Evolutionary conservation across 208 protist genomes (phyloP).

Genomic region (Crithidia acanthocephali): DNA sequence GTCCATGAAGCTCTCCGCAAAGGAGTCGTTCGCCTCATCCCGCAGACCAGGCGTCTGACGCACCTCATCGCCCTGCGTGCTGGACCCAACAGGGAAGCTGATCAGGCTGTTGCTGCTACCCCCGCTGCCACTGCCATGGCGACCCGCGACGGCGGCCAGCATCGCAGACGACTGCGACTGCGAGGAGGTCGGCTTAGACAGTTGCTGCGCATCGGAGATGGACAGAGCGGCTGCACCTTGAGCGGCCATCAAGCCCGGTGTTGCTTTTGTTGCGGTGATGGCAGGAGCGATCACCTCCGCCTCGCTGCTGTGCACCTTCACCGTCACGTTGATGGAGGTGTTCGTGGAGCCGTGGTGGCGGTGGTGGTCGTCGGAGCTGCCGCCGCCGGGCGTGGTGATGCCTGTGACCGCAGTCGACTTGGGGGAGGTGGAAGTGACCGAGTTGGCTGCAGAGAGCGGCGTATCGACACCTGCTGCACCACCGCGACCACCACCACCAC

Average conservation of each 20-base stretch:
- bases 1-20: conserved; percentile 35
- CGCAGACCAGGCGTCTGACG: not conserved
- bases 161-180: not conserved
- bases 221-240: no score
- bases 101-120: conserved; percentile 13
- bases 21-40: conserved; percentile 37
- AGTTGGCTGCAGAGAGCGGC: not conserved
- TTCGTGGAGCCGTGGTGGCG: not conserved
- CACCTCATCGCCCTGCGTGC: not conserved
- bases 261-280: no score
- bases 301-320: no score
- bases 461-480: not conserved
- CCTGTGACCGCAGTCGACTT: conserved; percentile 10
- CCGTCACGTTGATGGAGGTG: conserved; percentile 5
- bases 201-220: no score
- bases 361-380: not conserved
- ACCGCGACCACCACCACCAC: no score
- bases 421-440: not conserved
- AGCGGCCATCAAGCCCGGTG: no score
- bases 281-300: no score
- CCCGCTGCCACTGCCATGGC: conserved; percentile 2
- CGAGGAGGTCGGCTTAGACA: no score
- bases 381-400: not conserved
- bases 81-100: conserved; percentile 4
- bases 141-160: not conserved